A percentile compares a stretch with the other conserved stretches of the same genome.
These are phyloP conservation scores for Phytophthora hybrid DNA, from an alignment of 352 stramenopile species.

Conservation along the genomic window DNA sequence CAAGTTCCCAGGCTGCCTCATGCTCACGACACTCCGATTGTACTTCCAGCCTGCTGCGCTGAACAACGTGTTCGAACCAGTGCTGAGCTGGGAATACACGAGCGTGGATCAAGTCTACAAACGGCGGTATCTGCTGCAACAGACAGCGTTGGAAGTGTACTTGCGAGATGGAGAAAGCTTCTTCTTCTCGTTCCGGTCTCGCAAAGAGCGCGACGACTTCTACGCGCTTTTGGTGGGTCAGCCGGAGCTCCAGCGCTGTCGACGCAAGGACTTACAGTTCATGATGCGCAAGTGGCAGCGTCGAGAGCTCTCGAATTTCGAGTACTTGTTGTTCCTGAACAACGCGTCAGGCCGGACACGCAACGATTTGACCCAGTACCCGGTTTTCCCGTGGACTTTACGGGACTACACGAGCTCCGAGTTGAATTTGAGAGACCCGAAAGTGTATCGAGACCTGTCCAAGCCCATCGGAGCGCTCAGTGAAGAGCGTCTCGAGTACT, in stretches of 20 bases:
- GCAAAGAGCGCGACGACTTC: slow-evolving; percentile 75
- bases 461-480: slow-evolving; percentile 96
- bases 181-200: slow-evolving; percentile 85
- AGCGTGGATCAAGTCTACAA: slow-evolving; percentile 87
- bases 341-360: slow-evolving; percentile 77
- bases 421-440: slow-evolving; percentile 82
- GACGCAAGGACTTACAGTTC: slow-evolving; percentile 53
- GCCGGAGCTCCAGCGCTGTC: slow-evolving; percentile 55
- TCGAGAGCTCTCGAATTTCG: slow-evolving; percentile 94
- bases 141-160: slow-evolving; percentile 90
- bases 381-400: slow-evolving; percentile 97
- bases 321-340: slow-evolving; percentile 91
- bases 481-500: slow-evolving; percentile 86
- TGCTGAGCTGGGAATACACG: slow-evolving; percentile 86
- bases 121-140: slow-evolving; percentile 87
- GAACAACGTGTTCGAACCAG: slow-evolving; percentile 92
- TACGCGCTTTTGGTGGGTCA: slow-evolving; percentile 74
- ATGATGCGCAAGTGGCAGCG: slow-evolving; percentile 81
- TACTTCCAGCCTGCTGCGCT: slow-evolving; percentile 94
- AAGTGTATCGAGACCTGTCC: slow-evolving; percentile 91
- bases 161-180: slow-evolving; percentile 72
- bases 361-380: slow-evolving; percentile 95
- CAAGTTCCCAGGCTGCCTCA: slow-evolving; percentile 87
- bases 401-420: slow-evolving; percentile 84
- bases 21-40: slow-evolving; percentile 77